phyloP scores from a whole-genome alignment of 768 basidiomycete species.

The Mycena latifolia region DNA sequence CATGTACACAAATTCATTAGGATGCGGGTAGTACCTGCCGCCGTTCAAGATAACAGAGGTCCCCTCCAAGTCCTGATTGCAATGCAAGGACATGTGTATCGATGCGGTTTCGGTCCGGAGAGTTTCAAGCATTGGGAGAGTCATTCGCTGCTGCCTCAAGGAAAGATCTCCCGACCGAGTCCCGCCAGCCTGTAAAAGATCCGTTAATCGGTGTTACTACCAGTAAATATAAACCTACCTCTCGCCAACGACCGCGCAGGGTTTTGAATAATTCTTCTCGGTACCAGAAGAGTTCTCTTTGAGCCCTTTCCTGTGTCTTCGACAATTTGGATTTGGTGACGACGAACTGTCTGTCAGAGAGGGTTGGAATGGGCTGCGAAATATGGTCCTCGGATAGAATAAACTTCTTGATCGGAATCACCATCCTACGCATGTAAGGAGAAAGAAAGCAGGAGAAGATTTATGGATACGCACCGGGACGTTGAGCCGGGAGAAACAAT shows the following conservation, averaged over 20 bases:
- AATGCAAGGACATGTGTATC: slow-evolving; percentile 66
- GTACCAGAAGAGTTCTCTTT: slow-evolving; percentile 96
- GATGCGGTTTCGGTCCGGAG: slow-evolving; percentile 76
- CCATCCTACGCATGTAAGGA: slow-evolving; percentile 54
- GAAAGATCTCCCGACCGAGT: slow-evolving; percentile 81
- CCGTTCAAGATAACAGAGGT: slow-evolving; percentile 43
- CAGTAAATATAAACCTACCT: slow-evolving; percentile 65
- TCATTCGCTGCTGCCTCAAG: slow-evolving; percentile 82
- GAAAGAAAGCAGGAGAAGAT: not conserved
- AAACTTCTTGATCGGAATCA: slow-evolving; percentile 81
- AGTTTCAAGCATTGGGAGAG: slow-evolving; percentile 82
- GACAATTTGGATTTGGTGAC: slow-evolving; percentile 80
- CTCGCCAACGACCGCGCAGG: slow-evolving; percentile 84
- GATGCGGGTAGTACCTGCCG: slow-evolving; percentile 62
- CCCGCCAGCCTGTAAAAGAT: slow-evolving; percentile 75
- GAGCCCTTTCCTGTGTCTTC: slow-evolving; percentile 66
- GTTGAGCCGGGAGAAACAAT: slow-evolving; percentile 92
- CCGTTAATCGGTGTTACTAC: slow-evolving; percentile 11
- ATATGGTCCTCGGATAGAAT: slow-evolving; percentile 67
- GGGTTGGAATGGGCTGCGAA: slow-evolving; percentile 81
- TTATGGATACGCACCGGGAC: slow-evolving; percentile 65
- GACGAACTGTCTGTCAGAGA: slow-evolving; percentile 93
- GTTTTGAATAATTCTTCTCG: slow-evolving; percentile 85
- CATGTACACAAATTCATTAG: slow-evolving; percentile 76
- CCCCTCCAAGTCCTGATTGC: slow-evolving; percentile 34